Percentiles rank a stretch among this genome's conserved stretches.
Evolutionary conservation across 129 eudicot genomes (phyloP).

Genomic region (Gnaphalium uliginosum): DNA sequence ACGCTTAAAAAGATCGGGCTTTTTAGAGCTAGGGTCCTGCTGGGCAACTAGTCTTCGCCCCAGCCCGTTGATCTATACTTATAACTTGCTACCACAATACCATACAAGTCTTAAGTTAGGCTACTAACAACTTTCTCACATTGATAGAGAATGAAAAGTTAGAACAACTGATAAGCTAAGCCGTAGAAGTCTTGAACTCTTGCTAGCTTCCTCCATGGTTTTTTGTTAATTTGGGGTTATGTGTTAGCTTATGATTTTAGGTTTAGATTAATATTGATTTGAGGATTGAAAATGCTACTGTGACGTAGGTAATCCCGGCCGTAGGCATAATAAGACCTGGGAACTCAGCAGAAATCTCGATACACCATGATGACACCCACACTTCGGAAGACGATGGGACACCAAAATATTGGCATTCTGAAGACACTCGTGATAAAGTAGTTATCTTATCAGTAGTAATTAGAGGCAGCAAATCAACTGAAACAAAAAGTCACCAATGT

Average conservation of each 20-base stretch:
- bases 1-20: no score
- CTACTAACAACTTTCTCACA: no score
- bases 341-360: slow-evolving; percentile 53
- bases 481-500: slow-evolving; percentile 56
- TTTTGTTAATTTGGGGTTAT: no score
- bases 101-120: no score
- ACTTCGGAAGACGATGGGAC: slow-evolving; percentile 64
- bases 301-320: slow-evolving; percentile 72
- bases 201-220: no score
- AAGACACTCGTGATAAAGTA: slow-evolving; percentile 78
- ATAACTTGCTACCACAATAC: no score
- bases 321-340: slow-evolving; percentile 72
- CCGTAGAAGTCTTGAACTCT: no score
- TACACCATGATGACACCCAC: slow-evolving; percentile 67
- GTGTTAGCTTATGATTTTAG: neutral
- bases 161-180: no score
- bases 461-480: slow-evolving; percentile 60
- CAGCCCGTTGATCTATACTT: no score
- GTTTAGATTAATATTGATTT: neutral
- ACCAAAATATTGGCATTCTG: slow-evolving; percentile 70
- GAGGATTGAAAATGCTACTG: neutral
- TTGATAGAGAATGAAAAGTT: no score
- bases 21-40: no score
- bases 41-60: no score
- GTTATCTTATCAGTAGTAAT: slow-evolving; percentile 60